A percentile compares a stretch with the other conserved stretches of the same genome.
Conservation (phyloP, 1,139 yeast genomes). For the Geotrichum candidum region DNA sequence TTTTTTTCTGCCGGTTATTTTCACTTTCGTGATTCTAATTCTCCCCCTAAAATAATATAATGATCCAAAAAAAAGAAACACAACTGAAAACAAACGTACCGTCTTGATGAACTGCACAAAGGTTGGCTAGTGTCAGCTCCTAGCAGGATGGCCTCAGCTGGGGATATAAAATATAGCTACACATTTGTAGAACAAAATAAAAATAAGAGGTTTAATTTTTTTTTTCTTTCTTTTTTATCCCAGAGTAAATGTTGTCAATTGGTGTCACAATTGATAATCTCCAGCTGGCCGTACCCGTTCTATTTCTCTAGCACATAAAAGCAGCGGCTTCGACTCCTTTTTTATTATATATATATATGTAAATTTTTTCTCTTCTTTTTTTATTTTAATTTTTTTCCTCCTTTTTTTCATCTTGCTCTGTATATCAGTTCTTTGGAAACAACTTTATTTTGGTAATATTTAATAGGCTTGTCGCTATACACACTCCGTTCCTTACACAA, state of each 20-base stretch:
- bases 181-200: too few relatives aligned
- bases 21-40: background rate
- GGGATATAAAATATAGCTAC: too few relatives aligned
- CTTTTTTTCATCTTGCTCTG: background rate
- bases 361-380: background rate
- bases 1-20: background rate
- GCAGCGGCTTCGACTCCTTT: background rate
- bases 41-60: background rate
- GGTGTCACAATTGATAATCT: background rate
- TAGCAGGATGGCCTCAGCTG: too few relatives aligned
- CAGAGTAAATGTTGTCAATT: background rate
- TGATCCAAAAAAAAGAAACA: too few relatives aligned
- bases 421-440: background rate
- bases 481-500: background rate
- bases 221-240: background rate
- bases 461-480: too few relatives aligned
- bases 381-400: too few relatives aligned
- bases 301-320: background rate
- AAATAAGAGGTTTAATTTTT: too few relatives aligned
- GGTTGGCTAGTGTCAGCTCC: too few relatives aligned
- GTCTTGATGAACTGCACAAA: too few relatives aligned
- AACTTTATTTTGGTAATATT: too few relatives aligned
- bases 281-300: background rate
- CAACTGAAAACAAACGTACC: background rate
- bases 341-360: background rate